Base-by-base conservation (phyloP, 164 flowering plant genomes). In the Chimonanthus praecox region DNA sequence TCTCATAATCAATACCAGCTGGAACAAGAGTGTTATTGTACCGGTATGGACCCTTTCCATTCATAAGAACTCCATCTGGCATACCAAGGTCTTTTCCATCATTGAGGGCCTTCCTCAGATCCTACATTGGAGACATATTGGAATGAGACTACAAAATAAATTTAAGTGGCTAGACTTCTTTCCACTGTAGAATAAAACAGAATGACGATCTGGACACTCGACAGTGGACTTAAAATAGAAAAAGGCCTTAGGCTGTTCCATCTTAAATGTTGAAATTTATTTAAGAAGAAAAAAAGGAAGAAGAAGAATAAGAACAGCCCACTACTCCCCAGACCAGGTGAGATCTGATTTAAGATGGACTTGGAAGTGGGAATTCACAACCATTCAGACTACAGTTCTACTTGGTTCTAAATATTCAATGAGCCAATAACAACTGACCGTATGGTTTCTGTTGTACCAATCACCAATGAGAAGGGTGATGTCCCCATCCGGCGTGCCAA, bases 1-100 rank as follows among this genome's bases (percentile, higher is more conserved):
- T 89, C 76, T 85, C 89, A 76, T 83, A 76, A 4, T 77, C 76
- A 58, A 91, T 86, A 15, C 88, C 94, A 78, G 73, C 84, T 49
- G 94, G 91, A 44, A 91, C 94, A 72, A 89, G 86, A 4, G 90
- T 85, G 7, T 69, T 74, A 68, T 90, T 92, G 80, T 89, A 87
- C 68, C 78, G 72, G 75, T 79, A 88, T 20, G 97, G 92, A 33
- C 94, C 97, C 77, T 85, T 88, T 16, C 94, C 94, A 79, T 90
- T 90, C 20, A 90, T 88, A 44, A 90, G 84, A 66, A 88, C 89
- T 58, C 94, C 92, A 84, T 90, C 89, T 7, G 94, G 94, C 81
- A 87, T 83, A 64, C 88, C 90, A 48, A 88, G 91, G 50, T 77
- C 85, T 65, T 83, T 82, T 20, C 92, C 91, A 67, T 79, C 80